Conservation (phyloP, 2,329 filamentous ascomycete species). For the Alternaria rosae region DNA sequence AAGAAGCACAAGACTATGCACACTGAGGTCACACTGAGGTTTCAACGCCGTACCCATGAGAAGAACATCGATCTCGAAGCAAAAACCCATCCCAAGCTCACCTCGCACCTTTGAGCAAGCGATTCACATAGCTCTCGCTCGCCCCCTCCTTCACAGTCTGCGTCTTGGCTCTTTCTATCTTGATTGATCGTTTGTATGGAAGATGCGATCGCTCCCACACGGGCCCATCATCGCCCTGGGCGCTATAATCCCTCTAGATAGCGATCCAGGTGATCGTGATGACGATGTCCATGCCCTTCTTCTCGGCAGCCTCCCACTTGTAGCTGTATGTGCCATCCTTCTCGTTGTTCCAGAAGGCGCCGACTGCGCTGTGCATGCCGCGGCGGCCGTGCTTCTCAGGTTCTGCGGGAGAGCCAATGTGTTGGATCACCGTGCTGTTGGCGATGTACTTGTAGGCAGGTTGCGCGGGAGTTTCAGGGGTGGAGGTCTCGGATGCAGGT, state of each 20-base stretch:
- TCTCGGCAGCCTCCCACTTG: conserved; percentile 73
- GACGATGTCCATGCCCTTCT: conserved; percentile 62
- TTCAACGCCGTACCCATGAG: conserved; percentile 18
- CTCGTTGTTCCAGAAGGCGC: conserved; percentile 90
- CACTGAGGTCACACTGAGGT: conserved; percentile 10
- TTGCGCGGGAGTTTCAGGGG: conserved; percentile 47
- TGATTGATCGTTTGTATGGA: not conserved
- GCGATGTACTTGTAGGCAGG: conserved; percentile 91
- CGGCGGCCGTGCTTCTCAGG: conserved; percentile 76
- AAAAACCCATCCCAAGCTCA: not conserved
- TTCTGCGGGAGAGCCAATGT: conserved; percentile 62
- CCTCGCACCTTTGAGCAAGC: conserved; percentile 5
- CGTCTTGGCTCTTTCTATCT: not conserved
- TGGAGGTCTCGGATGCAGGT: conserved; percentile 55
- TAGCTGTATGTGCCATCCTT: conserved; percentile 90
- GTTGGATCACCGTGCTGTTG: conserved; percentile 98
- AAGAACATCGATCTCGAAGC: conserved; percentile 8
- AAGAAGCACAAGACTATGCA: conserved; percentile 11
- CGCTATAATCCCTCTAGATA: conserved; percentile 28
- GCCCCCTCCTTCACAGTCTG: not conserved
- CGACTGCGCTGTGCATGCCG: conserved; percentile 88
- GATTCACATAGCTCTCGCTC: conserved; percentile 5
- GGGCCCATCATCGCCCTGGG: not conserved
- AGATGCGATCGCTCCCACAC: not conserved
- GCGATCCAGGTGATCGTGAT: conserved; percentile 74